These are phyloP conservation scores for Plasmodium ovale DNA, from an alignment of 169 alveolate species.

Conservation along the genomic window DNA sequence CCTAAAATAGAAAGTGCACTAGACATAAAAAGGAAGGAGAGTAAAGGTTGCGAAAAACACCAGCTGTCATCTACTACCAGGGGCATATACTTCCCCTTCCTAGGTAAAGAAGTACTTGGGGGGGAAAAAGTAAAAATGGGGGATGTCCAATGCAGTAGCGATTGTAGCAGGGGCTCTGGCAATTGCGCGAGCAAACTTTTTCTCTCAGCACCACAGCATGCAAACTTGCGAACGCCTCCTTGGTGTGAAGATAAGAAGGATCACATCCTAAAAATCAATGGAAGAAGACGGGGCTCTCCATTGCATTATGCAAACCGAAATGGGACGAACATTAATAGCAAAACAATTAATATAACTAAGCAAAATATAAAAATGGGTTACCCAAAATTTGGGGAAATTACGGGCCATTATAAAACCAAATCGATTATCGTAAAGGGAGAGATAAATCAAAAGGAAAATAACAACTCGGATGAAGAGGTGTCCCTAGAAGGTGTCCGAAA, in stretches of 20 bases:
- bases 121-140: not conserved
- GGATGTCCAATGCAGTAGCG: not conserved
- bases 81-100: no score
- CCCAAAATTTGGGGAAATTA: no score
- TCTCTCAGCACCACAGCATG: no score
- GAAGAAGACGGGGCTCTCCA: not conserved
- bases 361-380: not conserved
- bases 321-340: not conserved
- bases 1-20: no score
- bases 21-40: not conserved
- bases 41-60: not conserved
- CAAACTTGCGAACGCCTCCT: no score
- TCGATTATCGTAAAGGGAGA: not conserved
- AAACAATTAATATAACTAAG: not conserved
- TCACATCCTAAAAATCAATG: not conserved
- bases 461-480: not conserved
- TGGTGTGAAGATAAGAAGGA: no score
- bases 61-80: not conserved
- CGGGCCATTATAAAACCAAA: not conserved
- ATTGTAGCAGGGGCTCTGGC: no score
- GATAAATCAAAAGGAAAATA: not conserved
- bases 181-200: no score
- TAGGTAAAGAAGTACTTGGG: not conserved
- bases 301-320: not conserved
- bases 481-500: no score